Evolutionary conservation across 345 rosid species (phyloP), one percentile per base, ranked within the genome.

Genomic region (Citrus unshiu): DNA sequence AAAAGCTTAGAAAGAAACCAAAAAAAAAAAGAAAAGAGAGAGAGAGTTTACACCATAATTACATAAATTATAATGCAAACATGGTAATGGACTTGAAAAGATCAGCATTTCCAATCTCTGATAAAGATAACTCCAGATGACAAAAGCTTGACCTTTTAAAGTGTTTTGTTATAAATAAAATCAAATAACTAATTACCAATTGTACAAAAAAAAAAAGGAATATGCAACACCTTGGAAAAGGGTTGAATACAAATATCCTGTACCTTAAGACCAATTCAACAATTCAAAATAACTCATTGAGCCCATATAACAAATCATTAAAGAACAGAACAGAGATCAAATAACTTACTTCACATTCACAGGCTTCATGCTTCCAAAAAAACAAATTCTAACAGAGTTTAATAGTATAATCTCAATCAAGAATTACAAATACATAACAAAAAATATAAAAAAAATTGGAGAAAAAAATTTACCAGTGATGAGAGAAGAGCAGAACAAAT

Each of bases 401-500:
- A 57, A 30, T 32, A 18, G 39, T 21, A 57, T 3, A 54, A 21
- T 6, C 9, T 25, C 3, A n/a, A 22, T 7, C 4, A 46, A 34
- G 24, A 72, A 34, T 37, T 22, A 32, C n/a, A 56, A 35, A 81
- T 27, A 7, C 57, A 69, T 37, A n/a, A 24, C 27, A 32, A 46
- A 2, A 62, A 4, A 24, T 62, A 35, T 37, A 14, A 18, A 64
- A 65, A 37, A 39, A 61, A 24, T 6, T 39, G 1, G 66, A 39
- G 32, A 30, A 64, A 54, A 40, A 54, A 34, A 12, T 30, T 22
- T 78, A 86, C 90, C 87, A 37, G 71, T 37, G 49, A 67, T 24
- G 56, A 80, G 19, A 61, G 62, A 29, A 12, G 70, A 56, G 68
- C 91, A 89, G 81, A 40, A 51, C 73, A 88, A 83, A 82, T 91